phyloP scores from a whole-genome alignment of 257 asterid genomes.

The Forsythia suspensa region DNA sequence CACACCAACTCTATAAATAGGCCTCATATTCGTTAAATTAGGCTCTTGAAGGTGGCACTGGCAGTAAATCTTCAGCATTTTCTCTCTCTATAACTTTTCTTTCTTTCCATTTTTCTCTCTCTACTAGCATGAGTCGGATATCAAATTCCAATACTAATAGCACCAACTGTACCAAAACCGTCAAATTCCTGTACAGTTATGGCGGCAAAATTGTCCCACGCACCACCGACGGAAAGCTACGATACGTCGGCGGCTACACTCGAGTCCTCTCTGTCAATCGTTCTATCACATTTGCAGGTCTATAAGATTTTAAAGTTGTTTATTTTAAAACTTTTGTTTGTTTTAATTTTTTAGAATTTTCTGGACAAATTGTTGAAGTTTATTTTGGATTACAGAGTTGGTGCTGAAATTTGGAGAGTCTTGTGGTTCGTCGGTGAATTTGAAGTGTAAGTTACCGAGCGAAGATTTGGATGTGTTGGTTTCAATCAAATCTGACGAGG shows the following conservation, averaged over 20 bases:
- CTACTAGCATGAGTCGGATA: conserved; percentile 36
- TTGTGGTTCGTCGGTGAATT: conserved; percentile 59
- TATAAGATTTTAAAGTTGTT: neutral
- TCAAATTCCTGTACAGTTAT: conserved; percentile 86
- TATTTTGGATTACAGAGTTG: conserved; percentile 38
- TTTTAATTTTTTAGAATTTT: neutral
- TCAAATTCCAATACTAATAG: conserved; percentile 23
- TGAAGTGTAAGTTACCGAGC: conserved; percentile 72
- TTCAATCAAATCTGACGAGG: conserved; percentile 73
- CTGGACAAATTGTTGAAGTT: neutral
- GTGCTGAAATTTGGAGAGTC: conserved; percentile 75
- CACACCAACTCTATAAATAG: conserved; percentile 36
- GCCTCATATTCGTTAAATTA: neutral
- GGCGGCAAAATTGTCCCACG: conserved; percentile 76
- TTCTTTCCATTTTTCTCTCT: neutral
- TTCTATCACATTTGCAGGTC: conserved; percentile 39
- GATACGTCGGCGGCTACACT: conserved; percentile 73
- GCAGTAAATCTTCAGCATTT: conserved; percentile 9
- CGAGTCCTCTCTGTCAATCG: conserved; percentile 74
- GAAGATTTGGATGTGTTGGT: conserved; percentile 80
- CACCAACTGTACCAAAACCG: conserved; percentile 7
- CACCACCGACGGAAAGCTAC: conserved; percentile 65
- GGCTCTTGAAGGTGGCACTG: conserved; percentile 42
- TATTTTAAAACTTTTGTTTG: neutral
- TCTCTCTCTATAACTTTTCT: conserved; percentile 15